A percentile compares a stretch with the other conserved stretches of the same genome.
Evolutionary conservation across 768 basidiomycete genomes (phyloP).

Genomic region (Tylopilus intermedius): DNA sequence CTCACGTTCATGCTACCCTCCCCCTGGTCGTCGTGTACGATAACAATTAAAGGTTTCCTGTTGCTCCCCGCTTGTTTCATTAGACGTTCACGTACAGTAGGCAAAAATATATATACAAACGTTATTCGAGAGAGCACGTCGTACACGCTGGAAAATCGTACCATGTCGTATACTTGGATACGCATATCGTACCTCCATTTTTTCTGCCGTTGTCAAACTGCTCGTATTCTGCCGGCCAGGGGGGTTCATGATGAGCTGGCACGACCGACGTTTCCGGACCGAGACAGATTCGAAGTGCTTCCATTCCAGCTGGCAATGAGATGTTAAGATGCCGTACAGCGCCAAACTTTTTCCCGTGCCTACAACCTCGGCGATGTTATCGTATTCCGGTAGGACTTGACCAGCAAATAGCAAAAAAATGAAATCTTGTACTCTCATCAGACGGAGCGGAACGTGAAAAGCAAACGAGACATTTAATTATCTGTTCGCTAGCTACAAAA

Average conservation of each 20-base stretch:
- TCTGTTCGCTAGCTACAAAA: constrained; percentile 3
- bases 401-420: background rate
- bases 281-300: background rate
- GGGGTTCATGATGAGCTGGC: background rate
- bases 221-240: background rate
- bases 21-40: background rate
- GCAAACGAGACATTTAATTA: background rate
- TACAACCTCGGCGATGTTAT: background rate
- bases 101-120: background rate
- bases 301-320: background rate
- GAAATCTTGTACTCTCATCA: no score
- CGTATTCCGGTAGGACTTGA: no score
- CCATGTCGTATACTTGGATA: background rate
- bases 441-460: background rate
- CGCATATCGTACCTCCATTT: background rate
- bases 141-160: no score
- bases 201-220: no score
- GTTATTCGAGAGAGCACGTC: background rate
- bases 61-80: no score
- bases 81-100: background rate
- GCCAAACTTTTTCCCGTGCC: background rate
- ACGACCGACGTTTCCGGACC: background rate
- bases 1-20: no score
- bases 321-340: background rate
- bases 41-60: background rate